Base-by-base conservation (phyloP, 2,329 filamentous ascomycete genomes). In the Apiospora koreana region DNA sequence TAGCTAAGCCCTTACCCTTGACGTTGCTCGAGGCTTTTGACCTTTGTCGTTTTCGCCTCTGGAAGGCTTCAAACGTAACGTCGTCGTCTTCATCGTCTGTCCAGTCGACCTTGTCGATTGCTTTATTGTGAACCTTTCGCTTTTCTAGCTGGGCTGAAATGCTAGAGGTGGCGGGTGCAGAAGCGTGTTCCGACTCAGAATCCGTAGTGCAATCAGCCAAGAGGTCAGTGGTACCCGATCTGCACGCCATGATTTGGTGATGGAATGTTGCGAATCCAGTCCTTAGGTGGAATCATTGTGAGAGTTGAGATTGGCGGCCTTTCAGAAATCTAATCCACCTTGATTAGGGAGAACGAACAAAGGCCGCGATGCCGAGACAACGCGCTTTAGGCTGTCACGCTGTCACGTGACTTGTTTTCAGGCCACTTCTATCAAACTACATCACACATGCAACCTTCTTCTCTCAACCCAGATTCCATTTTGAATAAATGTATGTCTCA, bases 61-160 rank as follows among this genome's bases (percentile, higher is more conserved):
- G 78, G 67, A 73, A 73, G 10, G 66, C 58, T 21, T 73, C 70
- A 41, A 72, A 72, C 14, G 31, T 48, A 16, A 43, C 7, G 10
- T 68, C 7, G 10, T 68, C 69, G 10, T 68, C 69, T 67, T 77
- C 76, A 10, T 79, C 77, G 45, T 79, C 77, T 42, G 73, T 77
- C 76, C 76, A 79, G 69, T 74, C 73, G 65, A 76, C 71, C 28
- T 38, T n/a, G 14, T 38, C 31, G 8, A 38, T 3, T 62, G 38
- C 38, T 23, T 38, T 16, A 6, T 12, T 31, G 35, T 38, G 31
- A 38, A 7, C 16, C 31, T 62, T 62, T 38, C 54, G 54, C 65
- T 66, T 43, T 28, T 66, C 65, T 28, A 66, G n/a, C 65, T 28
- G 8, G 7, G 41, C 16, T 35, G 38, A n/a, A 38, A 35, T 25